These are phyloP conservation scores for Apiospora saccharicola DNA, from an alignment of 2,329 filamentous ascomycete species.

Conservation along the genomic window DNA sequence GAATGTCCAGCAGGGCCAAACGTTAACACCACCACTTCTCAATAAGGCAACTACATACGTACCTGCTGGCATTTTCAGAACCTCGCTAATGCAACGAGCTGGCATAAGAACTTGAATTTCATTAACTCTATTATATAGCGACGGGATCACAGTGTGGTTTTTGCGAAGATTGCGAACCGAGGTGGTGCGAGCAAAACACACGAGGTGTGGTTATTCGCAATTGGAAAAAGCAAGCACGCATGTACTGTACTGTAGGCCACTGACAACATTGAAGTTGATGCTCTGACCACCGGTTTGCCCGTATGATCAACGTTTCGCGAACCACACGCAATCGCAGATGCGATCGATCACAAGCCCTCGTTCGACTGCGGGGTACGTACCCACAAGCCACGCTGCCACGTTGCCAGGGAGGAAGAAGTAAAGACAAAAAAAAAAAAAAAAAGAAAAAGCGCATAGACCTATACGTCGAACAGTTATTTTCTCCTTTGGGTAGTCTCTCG, in stretches of 20 bases:
- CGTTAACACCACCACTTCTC: background rate
- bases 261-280: background rate
- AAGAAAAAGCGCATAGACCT: background rate
- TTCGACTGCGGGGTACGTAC: background rate
- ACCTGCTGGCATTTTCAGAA: background rate
- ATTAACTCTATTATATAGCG: background rate
- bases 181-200: background rate
- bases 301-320: slow-evolving; percentile 15
- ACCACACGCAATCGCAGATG: background rate
- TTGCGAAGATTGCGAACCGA: background rate
- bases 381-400: background rate
- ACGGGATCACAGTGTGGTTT: background rate
- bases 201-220: background rate
- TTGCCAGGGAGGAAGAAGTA: too few relatives aligned
- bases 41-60: background rate
- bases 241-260: background rate
- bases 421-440: background rate
- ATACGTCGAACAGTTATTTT: background rate
- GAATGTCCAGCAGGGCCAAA: background rate
- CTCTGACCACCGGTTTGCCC: slow-evolving; percentile 7
- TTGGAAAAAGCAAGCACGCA: background rate
- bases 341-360: background rate
- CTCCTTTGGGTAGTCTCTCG: too few relatives aligned
- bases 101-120: background rate
- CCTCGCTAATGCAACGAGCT: background rate